Conservation (phyloP, 805 yeast species). For the Isabelozyma pseudorhagii region DNA sequence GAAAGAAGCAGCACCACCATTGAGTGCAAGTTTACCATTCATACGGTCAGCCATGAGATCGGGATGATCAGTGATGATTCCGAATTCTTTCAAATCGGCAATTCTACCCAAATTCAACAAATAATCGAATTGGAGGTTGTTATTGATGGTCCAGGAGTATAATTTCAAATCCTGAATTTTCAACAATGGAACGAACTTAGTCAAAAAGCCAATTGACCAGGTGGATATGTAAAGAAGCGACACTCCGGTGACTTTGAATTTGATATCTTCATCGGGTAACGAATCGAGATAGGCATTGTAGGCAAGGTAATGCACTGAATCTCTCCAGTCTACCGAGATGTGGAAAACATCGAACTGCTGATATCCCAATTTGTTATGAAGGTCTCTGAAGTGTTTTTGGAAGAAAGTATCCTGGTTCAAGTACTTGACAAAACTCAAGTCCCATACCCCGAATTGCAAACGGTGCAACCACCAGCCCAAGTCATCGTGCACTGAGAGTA, state of each 20-base stretch:
- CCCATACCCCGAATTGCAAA: slow-evolving; percentile 41
- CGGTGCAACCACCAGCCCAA: slow-evolving; percentile 36
- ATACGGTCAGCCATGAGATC: slow-evolving; percentile 24
- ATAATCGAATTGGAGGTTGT: slow-evolving; percentile 30
- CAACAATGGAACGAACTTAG: slow-evolving; percentile 34
- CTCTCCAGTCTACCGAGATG: slow-evolving; percentile 33
- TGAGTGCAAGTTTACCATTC: slow-evolving; percentile 24
- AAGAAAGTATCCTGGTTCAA: slow-evolving; percentile 38
- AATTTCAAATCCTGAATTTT: slow-evolving; percentile 28
- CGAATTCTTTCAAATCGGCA: slow-evolving; percentile 27
- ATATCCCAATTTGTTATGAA: slow-evolving; percentile 13
- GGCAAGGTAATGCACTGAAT: slow-evolving; percentile 27
- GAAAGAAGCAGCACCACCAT: slow-evolving; percentile 42
- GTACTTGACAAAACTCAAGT: slow-evolving; percentile 32
- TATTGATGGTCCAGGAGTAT: slow-evolving; percentile 41
- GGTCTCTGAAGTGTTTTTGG: slow-evolving; percentile 17
- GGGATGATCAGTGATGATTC: slow-evolving; percentile 35
- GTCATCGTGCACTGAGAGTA: slow-evolving; percentile 24
- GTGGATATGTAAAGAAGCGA: slow-evolving; percentile 36
- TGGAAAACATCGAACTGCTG: slow-evolving; percentile 32
- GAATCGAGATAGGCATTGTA: slow-evolving; percentile 34
- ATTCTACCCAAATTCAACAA: slow-evolving; percentile 21
- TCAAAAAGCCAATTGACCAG: slow-evolving; percentile 34
- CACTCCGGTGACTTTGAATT: slow-evolving; percentile 31
- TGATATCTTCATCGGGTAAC: slow-evolving; percentile 11